Evolutionary conservation across 805 yeast genomes (phyloP).

Genomic region (Metschnikowia similis): DNA sequence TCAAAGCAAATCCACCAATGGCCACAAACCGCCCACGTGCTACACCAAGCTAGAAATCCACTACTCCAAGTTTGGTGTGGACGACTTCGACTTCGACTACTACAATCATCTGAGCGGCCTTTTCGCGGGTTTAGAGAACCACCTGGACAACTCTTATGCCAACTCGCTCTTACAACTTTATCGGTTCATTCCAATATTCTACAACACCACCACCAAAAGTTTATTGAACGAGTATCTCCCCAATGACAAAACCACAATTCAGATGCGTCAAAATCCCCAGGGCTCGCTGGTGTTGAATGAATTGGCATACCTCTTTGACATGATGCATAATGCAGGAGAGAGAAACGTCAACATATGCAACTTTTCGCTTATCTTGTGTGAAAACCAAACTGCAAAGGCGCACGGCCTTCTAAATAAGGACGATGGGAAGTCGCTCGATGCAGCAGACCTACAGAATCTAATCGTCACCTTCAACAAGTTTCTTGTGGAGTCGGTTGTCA

Average conservation of each 20-base stretch:
- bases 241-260: constrained; percentile 29
- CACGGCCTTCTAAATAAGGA: constrained; percentile 53
- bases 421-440: constrained; percentile 41
- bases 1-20: constrained; percentile 17
- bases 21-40: constrained; percentile 56
- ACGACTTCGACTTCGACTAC: constrained; percentile 85
- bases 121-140: constrained; percentile 82
- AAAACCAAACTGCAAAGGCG: constrained; percentile 43
- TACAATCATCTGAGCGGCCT: constrained; percentile 63
- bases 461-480: constrained; percentile 57
- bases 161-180: constrained; percentile 79
- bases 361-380: constrained; percentile 46
- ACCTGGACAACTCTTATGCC: constrained; percentile 65
- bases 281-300: constrained; percentile 66
- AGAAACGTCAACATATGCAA: constrained; percentile 72
- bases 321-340: constrained; percentile 80
- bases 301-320: constrained; percentile 84
- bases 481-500: constrained; percentile 47
- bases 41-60: constrained; percentile 71
- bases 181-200: constrained; percentile 70
- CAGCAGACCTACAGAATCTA: constrained; percentile 39
- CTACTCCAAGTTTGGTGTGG: constrained; percentile 87
- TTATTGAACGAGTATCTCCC: constrained; percentile 49
- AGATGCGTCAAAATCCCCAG: constrained; percentile 28
- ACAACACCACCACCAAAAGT: constrained; percentile 56